A percentile compares a stretch with the other conserved stretches of the same genome.
Evolutionary conservation across 495 filamentous ascomycete species (phyloP).

Genomic region (Penicillium cinerascens): DNA sequence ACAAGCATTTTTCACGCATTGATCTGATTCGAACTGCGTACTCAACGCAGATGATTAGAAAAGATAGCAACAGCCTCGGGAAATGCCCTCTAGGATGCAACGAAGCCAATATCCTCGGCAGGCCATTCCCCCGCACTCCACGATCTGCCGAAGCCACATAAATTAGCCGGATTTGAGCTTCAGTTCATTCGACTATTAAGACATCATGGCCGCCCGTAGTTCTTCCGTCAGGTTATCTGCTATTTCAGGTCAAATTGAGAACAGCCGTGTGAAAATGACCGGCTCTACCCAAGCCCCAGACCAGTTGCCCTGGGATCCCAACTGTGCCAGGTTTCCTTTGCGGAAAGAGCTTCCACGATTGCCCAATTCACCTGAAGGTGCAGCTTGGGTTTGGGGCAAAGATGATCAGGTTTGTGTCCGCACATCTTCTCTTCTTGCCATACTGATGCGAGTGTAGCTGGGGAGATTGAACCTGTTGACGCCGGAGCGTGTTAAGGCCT

Average conservation of each 20-base stretch:
- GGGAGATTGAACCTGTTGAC: slow-evolving; percentile 59
- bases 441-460: slow-evolving; percentile 24
- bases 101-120: neutral
- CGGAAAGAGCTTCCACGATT: slow-evolving; percentile 51
- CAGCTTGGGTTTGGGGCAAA: slow-evolving; percentile 64
- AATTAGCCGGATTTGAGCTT: too few relatives aligned
- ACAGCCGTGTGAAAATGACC: slow-evolving; percentile 5
- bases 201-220: neutral
- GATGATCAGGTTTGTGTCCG: slow-evolving; percentile 48
- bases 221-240: slow-evolving; percentile 6
- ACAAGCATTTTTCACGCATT: too few relatives aligned
- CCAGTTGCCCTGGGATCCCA: slow-evolving; percentile 52
- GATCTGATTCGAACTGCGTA: too few relatives aligned
- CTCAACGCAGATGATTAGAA: too few relatives aligned
- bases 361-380: slow-evolving; percentile 39
- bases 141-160: too few relatives aligned
- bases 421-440: neutral
- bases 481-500: slow-evolving; percentile 48
- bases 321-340: slow-evolving; percentile 48
- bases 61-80: neutral
- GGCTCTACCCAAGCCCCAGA: slow-evolving; percentile 21
- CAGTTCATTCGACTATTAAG: neutral
- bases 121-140: neutral
- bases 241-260: slow-evolving; percentile 7
- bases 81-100: neutral